Conservation (phyloP, 106 monocot species). For the Allium fistulosum region DNA sequence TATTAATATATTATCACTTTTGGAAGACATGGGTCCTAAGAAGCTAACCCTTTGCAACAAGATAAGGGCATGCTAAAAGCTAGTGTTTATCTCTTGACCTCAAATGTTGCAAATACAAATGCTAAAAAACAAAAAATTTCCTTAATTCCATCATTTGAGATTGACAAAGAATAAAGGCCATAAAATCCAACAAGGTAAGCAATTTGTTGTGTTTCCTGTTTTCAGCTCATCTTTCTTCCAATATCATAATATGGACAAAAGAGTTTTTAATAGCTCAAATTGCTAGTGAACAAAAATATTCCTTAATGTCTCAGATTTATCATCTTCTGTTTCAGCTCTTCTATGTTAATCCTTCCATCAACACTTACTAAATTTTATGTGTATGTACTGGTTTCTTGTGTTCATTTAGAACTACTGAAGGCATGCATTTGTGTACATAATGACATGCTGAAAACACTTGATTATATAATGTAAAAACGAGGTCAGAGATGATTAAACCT, state of each 20-base stretch:
- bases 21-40: background rate
- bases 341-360: too few species aligned
- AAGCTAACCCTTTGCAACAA: background rate
- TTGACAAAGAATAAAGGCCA: background rate
- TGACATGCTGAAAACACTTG: too few species aligned
- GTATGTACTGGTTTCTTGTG: too few species aligned
- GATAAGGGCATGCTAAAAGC: constrained; percentile 2
- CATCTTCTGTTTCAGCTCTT: too few species aligned
- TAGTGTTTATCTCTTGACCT: background rate
- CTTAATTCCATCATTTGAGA: constrained; percentile 2
- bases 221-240: background rate
- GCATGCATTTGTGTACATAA: too few species aligned
- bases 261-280: background rate
- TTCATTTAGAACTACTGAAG: too few species aligned
- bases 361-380: too few species aligned
- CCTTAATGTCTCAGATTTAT: too few species aligned
- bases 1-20: background rate
- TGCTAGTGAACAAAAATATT: background rate
- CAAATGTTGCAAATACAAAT: background rate
- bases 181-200: background rate
- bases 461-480: too few species aligned
- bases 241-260: background rate
- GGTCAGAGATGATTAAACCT: too few species aligned
- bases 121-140: background rate
- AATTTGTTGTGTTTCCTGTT: background rate